Evolutionary conservation across 2,329 filamentous ascomycete genomes (phyloP).

Genomic region (Xylaria sp.): DNA sequence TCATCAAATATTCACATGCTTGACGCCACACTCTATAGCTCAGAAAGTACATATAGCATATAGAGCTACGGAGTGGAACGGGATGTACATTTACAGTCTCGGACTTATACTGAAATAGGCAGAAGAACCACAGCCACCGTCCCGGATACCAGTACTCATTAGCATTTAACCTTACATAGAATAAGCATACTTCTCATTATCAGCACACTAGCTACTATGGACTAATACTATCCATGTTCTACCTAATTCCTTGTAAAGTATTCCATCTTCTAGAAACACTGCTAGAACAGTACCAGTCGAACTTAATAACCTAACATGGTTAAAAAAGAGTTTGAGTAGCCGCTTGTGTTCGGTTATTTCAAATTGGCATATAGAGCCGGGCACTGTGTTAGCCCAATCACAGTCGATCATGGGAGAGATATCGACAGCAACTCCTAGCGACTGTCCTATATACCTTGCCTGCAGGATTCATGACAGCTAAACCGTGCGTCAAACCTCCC

Average conservation of each 20-base stretch:
- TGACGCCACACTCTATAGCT: background rate
- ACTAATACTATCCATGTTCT: background rate
- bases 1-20: background rate
- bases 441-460: background rate
- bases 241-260: background rate
- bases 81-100: background rate
- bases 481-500: background rate
- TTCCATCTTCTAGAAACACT: background rate
- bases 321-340: background rate
- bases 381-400: background rate
- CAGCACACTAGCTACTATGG: no score
- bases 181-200: no score
- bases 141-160: no score
- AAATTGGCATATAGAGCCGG: slow-evolving; percentile 2
- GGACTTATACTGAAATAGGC: background rate
- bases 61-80: background rate
- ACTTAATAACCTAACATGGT: background rate
- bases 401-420: background rate
- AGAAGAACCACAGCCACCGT: background rate
- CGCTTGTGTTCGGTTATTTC: slow-evolving; percentile 4
- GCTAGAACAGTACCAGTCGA: background rate
- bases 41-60: no score
- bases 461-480: slow-evolving; percentile 12
- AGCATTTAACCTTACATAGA: no score
- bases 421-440: background rate